Evolutionary conservation across 176 grass and related monocot genomes (phyloP).

Genomic region (Aegilops speltoides): DNA sequence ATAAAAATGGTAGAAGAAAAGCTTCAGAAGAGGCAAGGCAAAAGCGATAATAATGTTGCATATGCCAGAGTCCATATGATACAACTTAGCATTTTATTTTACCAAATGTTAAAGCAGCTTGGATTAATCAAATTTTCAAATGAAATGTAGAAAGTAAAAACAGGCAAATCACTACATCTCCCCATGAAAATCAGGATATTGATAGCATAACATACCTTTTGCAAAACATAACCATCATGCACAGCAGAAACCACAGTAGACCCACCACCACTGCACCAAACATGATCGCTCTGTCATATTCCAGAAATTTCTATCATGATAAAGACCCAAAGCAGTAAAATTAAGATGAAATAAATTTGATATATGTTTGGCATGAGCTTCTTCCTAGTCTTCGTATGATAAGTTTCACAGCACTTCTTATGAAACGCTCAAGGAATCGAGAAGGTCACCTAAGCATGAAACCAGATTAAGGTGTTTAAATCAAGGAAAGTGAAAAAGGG

Average conservation of each 20-base stretch:
- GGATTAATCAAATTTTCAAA: neutral
- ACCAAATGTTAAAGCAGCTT: neutral
- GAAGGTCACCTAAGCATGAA: neutral
- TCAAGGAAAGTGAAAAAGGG: slow-evolving; percentile 7
- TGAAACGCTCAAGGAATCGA: slow-evolving; percentile 12
- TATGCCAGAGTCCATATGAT: neutral
- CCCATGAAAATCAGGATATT: neutral
- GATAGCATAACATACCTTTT: slow-evolving; percentile 63
- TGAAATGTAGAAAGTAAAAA: neutral
- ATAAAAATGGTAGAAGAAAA: neutral
- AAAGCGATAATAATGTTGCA: neutral
- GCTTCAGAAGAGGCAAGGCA: neutral
- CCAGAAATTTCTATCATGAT: neutral
- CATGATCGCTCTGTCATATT: slow-evolving; percentile 32
- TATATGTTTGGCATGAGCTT: neutral
- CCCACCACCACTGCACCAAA: slow-evolving; percentile 85
- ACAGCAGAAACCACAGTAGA: slow-evolving; percentile 93
- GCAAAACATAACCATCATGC: slow-evolving; percentile 94
- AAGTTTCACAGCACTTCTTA: neutral
- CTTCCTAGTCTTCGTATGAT: neutral
- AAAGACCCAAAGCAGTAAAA: slow-evolving; percentile 14
- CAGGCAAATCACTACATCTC: neutral
- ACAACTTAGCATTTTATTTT: neutral
- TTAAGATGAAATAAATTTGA: neutral
- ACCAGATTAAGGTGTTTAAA: neutral